Conservation (phyloP, 768 basidiomycete genomes). For the Tulasnella calospora region DNA sequence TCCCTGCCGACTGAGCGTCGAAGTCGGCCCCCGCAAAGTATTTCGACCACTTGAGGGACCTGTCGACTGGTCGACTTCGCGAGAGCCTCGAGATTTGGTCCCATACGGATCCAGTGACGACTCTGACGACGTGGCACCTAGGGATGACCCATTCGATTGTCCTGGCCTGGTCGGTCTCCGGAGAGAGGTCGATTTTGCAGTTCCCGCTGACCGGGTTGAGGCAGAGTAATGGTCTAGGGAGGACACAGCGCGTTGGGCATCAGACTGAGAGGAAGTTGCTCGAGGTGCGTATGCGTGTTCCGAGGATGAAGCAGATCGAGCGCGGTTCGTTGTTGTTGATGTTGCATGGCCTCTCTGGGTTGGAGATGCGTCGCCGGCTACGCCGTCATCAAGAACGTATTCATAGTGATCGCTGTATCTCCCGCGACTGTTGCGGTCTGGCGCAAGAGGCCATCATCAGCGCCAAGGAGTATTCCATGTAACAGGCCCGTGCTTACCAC, state of each 20-base stretch:
- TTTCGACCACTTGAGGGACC: background rate
- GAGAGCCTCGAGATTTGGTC: conserved; percentile 5
- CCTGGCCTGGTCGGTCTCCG: conserved; percentile 10
- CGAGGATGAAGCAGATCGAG: conserved; percentile 18
- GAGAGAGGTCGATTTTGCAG: background rate
- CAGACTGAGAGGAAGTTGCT: background rate
- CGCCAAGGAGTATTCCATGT: background rate
- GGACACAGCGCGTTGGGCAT: conserved; percentile 8
- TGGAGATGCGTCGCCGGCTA: conserved; percentile 12
- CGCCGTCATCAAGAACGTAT: background rate
- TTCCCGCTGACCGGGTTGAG: background rate
- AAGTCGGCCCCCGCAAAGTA: background rate
- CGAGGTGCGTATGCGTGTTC: background rate
- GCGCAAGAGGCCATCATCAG: background rate
- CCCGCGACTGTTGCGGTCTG: conserved; percentile 12
- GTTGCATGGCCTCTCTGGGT: conserved; percentile 10
- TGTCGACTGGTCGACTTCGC: background rate
- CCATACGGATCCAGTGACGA: background rate
- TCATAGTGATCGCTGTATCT: conserved; percentile 1
- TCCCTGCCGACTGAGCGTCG: conserved; percentile 10
- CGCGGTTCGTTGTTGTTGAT: background rate
- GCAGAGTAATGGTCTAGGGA: conserved; percentile 16
- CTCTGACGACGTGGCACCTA: conserved; percentile 8
- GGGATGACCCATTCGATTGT: background rate
- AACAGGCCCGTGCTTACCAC: background rate